These are phyloP conservation scores for Kodamaea laetipori DNA, from an alignment of 805 yeast species.

Conservation along the genomic window DNA sequence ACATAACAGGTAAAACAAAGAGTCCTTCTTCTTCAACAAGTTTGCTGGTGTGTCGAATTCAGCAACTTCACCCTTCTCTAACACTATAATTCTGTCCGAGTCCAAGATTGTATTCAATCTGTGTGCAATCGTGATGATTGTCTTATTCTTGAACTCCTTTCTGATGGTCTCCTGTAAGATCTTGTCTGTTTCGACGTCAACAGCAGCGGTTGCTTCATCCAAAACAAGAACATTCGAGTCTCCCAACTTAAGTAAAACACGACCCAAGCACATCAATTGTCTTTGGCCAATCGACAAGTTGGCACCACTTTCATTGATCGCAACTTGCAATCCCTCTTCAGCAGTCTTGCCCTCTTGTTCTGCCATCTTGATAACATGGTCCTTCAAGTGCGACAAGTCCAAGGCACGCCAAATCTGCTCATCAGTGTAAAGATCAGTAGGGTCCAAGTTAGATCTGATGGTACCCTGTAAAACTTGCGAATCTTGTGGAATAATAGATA, in stretches of 20 bases:
- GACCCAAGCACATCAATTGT: conserved; percentile 71
- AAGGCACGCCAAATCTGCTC: conserved; percentile 45
- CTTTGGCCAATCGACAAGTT: conserved; percentile 56
- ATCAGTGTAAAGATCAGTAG: conserved; percentile 36
- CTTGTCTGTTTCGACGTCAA: conserved; percentile 81
- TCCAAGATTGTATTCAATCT: conserved; percentile 82
- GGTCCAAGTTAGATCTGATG: conserved; percentile 44
- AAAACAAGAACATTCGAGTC: conserved; percentile 61
- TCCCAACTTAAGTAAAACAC: conserved; percentile 68
- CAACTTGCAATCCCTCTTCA: conserved; percentile 35
- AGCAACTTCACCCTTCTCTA: conserved; percentile 72
- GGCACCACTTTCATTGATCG: conserved; percentile 47
- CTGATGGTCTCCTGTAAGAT: conserved; percentile 78
- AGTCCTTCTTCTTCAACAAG: conserved; percentile 63
- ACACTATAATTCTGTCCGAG: conserved; percentile 72
- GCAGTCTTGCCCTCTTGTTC: conserved; percentile 27
- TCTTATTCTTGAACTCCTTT: conserved; percentile 70
- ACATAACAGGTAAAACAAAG: conserved; percentile 79
- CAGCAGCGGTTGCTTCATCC: conserved; percentile 90
- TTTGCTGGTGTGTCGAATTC: conserved; percentile 75
- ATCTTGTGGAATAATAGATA: conserved; percentile 49
- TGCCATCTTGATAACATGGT: conserved; percentile 40
- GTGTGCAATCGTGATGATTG: conserved; percentile 84
- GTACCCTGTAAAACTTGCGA: conserved; percentile 49
- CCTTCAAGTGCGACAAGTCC: conserved; percentile 45